A percentile compares a stretch with the other conserved stretches of the same genome.
phyloP scores from a whole-genome alignment of 176 grass and related monocot species.

The Aegilops sharonensis region DNA sequence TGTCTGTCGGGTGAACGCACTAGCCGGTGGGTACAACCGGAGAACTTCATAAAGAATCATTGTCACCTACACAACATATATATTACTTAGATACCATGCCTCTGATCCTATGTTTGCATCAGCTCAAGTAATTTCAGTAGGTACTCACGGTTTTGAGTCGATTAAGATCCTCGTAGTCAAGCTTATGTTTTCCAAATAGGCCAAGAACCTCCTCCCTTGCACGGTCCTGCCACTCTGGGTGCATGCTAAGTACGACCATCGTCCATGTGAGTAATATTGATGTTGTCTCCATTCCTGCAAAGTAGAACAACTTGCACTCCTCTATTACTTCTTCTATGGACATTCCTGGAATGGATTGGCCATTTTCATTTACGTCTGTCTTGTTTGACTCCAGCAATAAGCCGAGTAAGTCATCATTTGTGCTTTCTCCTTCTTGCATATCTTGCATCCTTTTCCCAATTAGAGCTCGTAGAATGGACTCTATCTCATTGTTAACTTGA shows the following conservation, averaged over 20 bases:
- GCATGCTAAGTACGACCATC: not conserved
- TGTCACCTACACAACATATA: not conserved
- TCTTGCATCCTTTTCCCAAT: not conserved
- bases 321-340: not conserved
- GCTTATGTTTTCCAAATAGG: not conserved
- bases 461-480: not conserved
- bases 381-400: not conserved
- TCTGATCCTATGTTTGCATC: not conserved
- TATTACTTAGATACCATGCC: too few species aligned
- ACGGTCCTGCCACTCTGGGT: not conserved
- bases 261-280: not conserved
- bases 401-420: not conserved
- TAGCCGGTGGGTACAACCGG: not conserved
- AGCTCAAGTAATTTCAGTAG: not conserved
- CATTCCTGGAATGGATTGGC: not conserved
- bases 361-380: not conserved
- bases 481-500: not conserved
- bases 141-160: not conserved
- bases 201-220: not conserved
- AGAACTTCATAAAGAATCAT: conserved; percentile 9
- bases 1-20: not conserved
- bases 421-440: not conserved
- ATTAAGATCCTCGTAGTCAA: not conserved
- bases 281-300: conserved; percentile 1
- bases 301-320: not conserved